Base-by-base conservation (phyloP, 2,329 filamentous ascomycete species). In the Phaeosphaeriaceae sp. region DNA sequence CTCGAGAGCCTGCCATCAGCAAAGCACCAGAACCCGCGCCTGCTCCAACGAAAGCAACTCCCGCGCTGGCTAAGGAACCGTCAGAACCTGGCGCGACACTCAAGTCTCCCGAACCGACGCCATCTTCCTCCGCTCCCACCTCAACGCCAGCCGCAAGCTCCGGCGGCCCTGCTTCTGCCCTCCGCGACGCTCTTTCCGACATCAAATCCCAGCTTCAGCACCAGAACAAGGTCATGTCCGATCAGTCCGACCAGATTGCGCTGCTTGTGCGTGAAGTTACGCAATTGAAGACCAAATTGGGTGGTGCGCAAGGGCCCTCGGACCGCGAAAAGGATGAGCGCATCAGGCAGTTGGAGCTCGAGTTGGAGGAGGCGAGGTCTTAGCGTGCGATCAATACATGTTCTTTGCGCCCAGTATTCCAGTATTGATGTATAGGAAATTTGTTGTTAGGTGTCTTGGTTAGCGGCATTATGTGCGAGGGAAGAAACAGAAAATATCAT, bases 171-270 rank as follows among this genome's bases (percentile, higher is more conserved):
- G 80, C 83, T 2, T 84, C 83, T 42, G 80, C 81, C 7, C 82
- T 92, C 13, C 87, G 89, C 69, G 82, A 86, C 27, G 88, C 89
- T 6, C 84, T 97, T 45, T 82, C 86, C 40, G 86, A 93, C 70
- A 95, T 96, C 79, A 94, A 91, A 79, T 81, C 85, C 54, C 81
- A 95, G 67, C 83, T 97, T 33, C 87, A 91, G 75, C 85, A 86
- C 63, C 93, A 97, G 79, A 91, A 86, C 56, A 87, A 86, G 81
- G 87, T 92, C 64, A 91, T 97, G 72, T 87, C 83, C 61, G 83
- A 86, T n/a, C 91, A 97, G 79, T 90, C 86, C 50, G 85, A 91
- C 72, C 89, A 93, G 76, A 92, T 96, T 67, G 84, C 84, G 50
- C 82, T 84, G 25, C 80, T 96, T 48, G 86, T 90, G 2, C 92